Conservation (phyloP, 352 stramenopile genomes). For the Plasmopara halstedii region DNA sequence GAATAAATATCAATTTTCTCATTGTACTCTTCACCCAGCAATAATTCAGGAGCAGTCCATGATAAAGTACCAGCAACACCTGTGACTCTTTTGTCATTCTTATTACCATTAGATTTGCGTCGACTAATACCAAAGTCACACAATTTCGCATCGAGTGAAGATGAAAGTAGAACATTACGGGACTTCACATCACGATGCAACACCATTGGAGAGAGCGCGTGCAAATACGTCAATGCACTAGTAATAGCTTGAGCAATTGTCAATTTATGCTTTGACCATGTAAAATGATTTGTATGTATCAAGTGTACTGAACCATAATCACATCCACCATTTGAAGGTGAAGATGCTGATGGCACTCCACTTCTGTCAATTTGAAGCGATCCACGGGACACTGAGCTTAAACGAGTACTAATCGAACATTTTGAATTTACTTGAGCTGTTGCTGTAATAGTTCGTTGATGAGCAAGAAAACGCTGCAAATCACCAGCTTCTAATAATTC, state of each 20-base stretch:
- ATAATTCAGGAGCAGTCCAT: constrained; percentile 55
- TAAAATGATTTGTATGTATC: constrained; percentile 26
- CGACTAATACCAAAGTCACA: constrained; percentile 51
- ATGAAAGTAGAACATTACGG: constrained; percentile 76
- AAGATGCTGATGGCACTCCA: no score
- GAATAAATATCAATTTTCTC: constrained; percentile 80
- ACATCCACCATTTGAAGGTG: no score
- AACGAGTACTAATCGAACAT: no score
- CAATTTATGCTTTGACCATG: constrained; percentile 46
- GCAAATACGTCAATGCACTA: constrained; percentile 71
- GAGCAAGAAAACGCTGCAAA: constrained; percentile 42
- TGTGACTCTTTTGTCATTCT: constrained; percentile 37
- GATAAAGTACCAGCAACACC: constrained; percentile 48
- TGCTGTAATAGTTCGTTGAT: constrained; percentile 13
- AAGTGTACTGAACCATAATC: no score
- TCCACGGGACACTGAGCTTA: no score
- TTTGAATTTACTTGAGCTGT: constrained; percentile 3
- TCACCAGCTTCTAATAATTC: constrained; percentile 70
- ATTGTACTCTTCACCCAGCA: constrained; percentile 57
- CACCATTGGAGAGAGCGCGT: constrained; percentile 63
- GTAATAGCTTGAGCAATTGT: constrained; percentile 47
- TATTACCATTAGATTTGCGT: constrained; percentile 37
- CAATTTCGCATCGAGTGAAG: constrained; percentile 42
- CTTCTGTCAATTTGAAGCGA: no score
- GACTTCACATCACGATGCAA: constrained; percentile 85